These are phyloP conservation scores for Arabidopsis lyrata DNA, from an alignment of 441 rosid species.

Conservation along the genomic window DNA sequence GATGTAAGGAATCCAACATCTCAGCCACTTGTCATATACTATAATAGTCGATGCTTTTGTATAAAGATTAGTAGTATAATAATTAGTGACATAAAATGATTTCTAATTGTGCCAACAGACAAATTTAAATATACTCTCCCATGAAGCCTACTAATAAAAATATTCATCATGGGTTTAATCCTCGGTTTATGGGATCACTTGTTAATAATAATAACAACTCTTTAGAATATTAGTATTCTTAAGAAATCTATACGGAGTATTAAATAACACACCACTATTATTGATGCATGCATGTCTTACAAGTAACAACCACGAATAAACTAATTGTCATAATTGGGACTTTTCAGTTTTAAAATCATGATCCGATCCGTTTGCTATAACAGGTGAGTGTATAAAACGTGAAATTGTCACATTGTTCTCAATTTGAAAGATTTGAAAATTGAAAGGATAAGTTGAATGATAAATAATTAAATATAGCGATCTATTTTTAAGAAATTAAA, in stretches of 20 bases:
- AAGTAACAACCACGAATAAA: slow-evolving; percentile 31
- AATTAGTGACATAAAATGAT: slow-evolving; percentile 4
- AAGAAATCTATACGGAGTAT: neutral
- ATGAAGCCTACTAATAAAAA: slow-evolving; percentile 32
- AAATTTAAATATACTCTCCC: slow-evolving; percentile 35
- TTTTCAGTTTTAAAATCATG: neutral
- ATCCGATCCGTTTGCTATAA: neutral
- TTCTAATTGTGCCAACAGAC: slow-evolving; percentile 6
- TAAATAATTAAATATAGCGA: too few relatives aligned
- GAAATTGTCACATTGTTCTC: neutral
- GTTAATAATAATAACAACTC: neutral
- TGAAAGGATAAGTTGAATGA: neutral
- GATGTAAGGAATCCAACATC: slow-evolving; percentile 48
- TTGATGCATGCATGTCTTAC: slow-evolving; percentile 40
- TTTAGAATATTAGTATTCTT: neutral
- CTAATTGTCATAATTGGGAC: neutral
- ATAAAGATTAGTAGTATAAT: slow-evolving; percentile 22
- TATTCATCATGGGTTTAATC: slow-evolving; percentile 35
- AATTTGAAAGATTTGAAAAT: neutral
- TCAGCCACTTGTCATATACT: slow-evolving; percentile 36
- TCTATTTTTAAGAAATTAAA: too few relatives aligned
- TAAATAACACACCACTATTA: slow-evolving; percentile 4
- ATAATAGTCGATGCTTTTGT: slow-evolving; percentile 20
- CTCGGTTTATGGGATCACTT: slow-evolving; percentile 16
- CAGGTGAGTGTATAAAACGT: slow-evolving; percentile 2